Evolutionary conservation across 75 land plant species (phyloP).

Genomic region (Selaginella tamariscina): DNA sequence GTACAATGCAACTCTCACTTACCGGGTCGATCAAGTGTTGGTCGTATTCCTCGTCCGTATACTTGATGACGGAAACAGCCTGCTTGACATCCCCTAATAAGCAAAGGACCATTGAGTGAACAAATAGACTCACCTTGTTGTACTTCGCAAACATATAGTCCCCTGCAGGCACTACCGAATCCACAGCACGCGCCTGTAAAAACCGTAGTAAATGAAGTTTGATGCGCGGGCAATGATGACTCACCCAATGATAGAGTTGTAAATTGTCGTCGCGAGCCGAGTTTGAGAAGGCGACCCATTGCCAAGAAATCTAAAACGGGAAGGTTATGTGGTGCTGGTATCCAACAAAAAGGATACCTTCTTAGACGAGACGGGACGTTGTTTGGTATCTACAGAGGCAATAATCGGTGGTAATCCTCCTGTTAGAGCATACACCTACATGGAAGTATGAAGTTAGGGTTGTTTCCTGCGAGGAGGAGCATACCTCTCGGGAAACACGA

Average conservation of each 20-base stretch:
- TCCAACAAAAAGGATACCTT: conserved; percentile 37
- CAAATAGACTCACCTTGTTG: conserved; percentile 53
- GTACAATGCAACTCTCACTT: conserved; percentile 26
- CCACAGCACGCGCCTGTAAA: conserved; percentile 71
- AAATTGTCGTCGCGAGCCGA: conserved; percentile 78
- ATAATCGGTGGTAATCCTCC: conserved; percentile 83
- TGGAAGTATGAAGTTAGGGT: neutral
- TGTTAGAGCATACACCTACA: conserved; percentile 86
- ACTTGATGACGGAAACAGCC: conserved; percentile 68
- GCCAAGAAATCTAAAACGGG: conserved; percentile 70
- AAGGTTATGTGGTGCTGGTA: neutral
- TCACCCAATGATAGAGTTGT: conserved; percentile 86
- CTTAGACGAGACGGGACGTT: conserved; percentile 36
- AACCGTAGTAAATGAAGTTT: neutral
- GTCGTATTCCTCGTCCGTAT: conserved; percentile 94
- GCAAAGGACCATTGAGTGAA: neutral
- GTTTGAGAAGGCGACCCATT: conserved; percentile 82
- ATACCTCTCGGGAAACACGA: conserved; percentile 88
- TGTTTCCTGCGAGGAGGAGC: too few species aligned
- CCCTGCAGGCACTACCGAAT: conserved; percentile 73
- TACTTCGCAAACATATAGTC: conserved; percentile 90
- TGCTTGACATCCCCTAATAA: too few species aligned
- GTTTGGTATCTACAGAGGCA: conserved; percentile 54
- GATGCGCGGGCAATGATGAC: conserved; percentile 2
- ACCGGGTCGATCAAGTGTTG: conserved; percentile 66